These are phyloP conservation scores for Pythium folliculosum DNA, from an alignment of 352 stramenopile species.

Conservation along the genomic window DNA sequence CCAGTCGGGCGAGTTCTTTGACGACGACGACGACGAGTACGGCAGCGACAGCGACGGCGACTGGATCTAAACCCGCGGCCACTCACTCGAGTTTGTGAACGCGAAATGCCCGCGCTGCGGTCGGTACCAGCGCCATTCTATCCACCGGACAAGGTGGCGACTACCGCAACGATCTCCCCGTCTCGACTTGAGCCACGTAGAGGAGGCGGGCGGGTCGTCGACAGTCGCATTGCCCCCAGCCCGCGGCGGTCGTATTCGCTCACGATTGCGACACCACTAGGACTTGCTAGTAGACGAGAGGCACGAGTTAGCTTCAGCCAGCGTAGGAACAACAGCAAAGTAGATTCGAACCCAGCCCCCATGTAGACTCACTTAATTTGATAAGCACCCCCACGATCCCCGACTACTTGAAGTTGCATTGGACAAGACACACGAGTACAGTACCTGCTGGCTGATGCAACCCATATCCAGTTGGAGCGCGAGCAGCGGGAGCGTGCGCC, in stretches of 20 bases:
- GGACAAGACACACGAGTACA: too few relatives aligned
- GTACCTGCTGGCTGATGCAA: too few relatives aligned
- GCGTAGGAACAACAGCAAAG: conserved; percentile 6
- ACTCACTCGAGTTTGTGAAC: too few relatives aligned
- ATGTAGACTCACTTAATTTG: conserved; percentile 20
- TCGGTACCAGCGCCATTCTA: background rate
- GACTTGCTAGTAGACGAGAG: conserved; percentile 11
- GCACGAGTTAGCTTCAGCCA: conserved; percentile 6
- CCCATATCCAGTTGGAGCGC: too few relatives aligned
- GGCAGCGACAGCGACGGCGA: conserved; percentile 71
- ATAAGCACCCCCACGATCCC: conserved; percentile 8
- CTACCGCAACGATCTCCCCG: background rate
- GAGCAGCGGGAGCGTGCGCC: too few relatives aligned
- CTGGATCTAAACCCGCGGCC: conserved; percentile 50
- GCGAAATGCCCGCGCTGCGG: too few relatives aligned
- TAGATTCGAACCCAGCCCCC: conserved; percentile 13
- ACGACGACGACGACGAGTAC: conserved; percentile 43
- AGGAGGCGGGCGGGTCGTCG: too few relatives aligned
- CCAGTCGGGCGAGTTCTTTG: conserved; percentile 38
- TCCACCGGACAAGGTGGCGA: background rate
- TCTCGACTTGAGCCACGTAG: background rate
- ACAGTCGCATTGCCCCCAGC: too few relatives aligned
- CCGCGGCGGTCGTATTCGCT: background rate
- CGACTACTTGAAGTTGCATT: too few relatives aligned
- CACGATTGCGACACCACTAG: background rate